Conservation (phyloP, 2,329 filamentous ascomycete species). For the Colletotrichum plurivorum region DNA sequence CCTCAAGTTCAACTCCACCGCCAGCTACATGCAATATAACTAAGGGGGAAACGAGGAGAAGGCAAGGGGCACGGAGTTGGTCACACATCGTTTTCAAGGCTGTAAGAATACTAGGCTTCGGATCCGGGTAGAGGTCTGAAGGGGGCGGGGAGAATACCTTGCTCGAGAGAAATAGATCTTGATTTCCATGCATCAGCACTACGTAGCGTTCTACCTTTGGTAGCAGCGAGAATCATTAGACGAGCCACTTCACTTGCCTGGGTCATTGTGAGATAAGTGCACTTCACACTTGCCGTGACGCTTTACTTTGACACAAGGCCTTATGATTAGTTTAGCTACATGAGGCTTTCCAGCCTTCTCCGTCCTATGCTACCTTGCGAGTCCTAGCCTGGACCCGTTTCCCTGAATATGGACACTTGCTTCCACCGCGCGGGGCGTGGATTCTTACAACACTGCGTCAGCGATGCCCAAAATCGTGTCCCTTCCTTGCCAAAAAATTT, state of each 20-base stretch:
- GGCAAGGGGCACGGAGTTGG: constrained; percentile 26
- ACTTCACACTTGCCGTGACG: too few relatives aligned
- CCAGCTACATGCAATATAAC: constrained; percentile 99
- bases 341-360: constrained; percentile 7
- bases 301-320: neutral
- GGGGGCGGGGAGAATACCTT: constrained; percentile 31
- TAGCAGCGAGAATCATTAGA: too few relatives aligned
- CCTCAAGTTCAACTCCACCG: constrained; percentile 99
- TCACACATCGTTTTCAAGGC: constrained; percentile 36
- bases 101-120: constrained; percentile 44
- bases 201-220: neutral
- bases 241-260: too few relatives aligned
- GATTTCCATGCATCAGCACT: constrained; percentile 19
- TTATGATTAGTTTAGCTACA: constrained; percentile 29
- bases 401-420: constrained; percentile 5
- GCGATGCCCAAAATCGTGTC: constrained; percentile 11
- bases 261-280: too few relatives aligned
- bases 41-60: constrained; percentile 62
- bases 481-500: constrained; percentile 13
- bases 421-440: constrained; percentile 2
- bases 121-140: constrained; percentile 38
- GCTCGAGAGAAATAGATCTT: constrained; percentile 40
- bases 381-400: neutral
- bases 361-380: neutral
- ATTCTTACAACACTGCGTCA: constrained; percentile 23